Conservation (phyloP, 73 alveolate genomes). For the Stentor roeselii region DNA sequence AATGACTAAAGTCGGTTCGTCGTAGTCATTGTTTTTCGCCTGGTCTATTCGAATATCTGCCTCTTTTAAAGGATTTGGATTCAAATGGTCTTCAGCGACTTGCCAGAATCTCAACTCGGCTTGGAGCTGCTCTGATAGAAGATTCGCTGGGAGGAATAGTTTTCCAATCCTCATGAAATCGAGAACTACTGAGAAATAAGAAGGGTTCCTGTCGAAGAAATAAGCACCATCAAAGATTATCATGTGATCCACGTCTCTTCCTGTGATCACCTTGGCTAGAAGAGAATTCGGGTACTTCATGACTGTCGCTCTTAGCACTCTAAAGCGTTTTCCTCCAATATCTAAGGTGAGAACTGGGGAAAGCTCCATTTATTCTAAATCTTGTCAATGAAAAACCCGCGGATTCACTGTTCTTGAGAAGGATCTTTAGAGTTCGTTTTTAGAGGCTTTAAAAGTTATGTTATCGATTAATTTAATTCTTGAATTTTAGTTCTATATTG, state of each 20-base stretch:
- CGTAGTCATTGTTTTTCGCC: neutral
- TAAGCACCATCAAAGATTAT: neutral
- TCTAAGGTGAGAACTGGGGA: neutral
- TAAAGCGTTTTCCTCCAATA: constrained; percentile 16
- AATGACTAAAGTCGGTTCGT: constrained; percentile 3
- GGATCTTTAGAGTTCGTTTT: neutral
- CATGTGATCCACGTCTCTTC: neutral
- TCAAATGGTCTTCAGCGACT: neutral
- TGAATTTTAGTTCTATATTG: no score
- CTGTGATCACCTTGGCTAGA: constrained; percentile 12
- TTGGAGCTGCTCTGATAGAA: neutral
- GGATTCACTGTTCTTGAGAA: neutral
- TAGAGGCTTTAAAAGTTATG: neutral
- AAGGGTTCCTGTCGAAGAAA: constrained; percentile 21
- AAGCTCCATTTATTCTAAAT: neutral
- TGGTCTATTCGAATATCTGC: neutral
- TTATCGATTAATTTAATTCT: neutral
- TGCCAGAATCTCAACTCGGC: constrained; percentile 4
- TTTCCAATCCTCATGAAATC: constrained; percentile 17
- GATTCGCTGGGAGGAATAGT: neutral
- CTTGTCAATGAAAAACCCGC: neutral
- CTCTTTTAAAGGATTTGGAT: neutral
- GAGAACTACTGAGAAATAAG: neutral
- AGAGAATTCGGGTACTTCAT: neutral
- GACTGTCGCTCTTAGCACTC: constrained; percentile 9